These are phyloP conservation scores for Cutaneotrichosporon dermatis DNA, from an alignment of 1,284 basidiomycete genomes.

Conservation along the genomic window DNA sequence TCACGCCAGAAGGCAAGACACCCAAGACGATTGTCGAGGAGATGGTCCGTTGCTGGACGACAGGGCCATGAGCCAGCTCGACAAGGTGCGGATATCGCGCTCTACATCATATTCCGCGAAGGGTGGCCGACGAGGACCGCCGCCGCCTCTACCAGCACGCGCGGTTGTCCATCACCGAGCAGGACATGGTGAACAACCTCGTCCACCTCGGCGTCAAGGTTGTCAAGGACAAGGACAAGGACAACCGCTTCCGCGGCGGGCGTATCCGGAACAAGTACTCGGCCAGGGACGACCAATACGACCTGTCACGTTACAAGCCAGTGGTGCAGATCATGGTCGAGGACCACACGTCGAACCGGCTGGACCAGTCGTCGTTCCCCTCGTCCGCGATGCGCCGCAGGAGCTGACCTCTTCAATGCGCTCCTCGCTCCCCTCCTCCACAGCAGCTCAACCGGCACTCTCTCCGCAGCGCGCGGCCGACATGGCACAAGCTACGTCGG, in stretches of 20 bases:
- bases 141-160: conserved; percentile 94
- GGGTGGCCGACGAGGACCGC: conserved; percentile 95
- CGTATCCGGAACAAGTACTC: conserved; percentile 71
- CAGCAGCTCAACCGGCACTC: conserved; percentile 49
- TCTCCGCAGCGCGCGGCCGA: conserved; percentile 69
- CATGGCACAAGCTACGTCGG: conserved; percentile 64
- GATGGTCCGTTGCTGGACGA: conserved; percentile 96
- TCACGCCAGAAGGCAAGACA: conserved; percentile 80
- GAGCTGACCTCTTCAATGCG: conserved; percentile 38
- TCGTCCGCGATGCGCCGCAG: conserved; percentile 79
- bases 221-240: conserved; percentile 55
- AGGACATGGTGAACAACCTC: conserved; percentile 89
- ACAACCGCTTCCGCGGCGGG: conserved; percentile 61
- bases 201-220: conserved; percentile 78
- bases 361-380: conserved; percentile 76
- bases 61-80: conserved; percentile 60
- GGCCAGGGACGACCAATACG: conserved; percentile 78
- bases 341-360: conserved; percentile 71
- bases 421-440: background rate
- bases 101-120: conserved; percentile 96
- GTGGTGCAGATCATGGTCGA: conserved; percentile 78
- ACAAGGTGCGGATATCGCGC: conserved; percentile 96
- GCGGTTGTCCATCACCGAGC: conserved; percentile 79
- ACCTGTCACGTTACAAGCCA: conserved; percentile 91
- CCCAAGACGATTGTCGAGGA: conserved; percentile 94